Evolutionary conservation across 345 rosid genomes (phyloP), one percentile per base, ranked within the genome.

Genomic region (Cardamine chenopodiifolia): DNA sequence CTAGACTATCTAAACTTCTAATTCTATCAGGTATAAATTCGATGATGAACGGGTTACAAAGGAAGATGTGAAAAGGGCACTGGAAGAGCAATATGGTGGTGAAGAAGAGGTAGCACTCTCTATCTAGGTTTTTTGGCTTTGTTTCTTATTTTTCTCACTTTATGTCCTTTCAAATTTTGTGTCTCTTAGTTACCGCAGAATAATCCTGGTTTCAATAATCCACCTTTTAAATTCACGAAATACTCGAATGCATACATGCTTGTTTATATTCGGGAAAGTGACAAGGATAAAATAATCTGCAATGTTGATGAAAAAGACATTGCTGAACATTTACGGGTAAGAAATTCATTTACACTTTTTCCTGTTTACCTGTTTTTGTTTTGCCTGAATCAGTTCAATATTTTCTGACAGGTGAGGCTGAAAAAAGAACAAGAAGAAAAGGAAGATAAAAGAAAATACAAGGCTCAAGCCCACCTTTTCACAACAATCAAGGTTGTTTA

Each of bases 81-180:
- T 95, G 74, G 99, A 95, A 71, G 99, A 95, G 80, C 99, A 95
- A 73, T 95, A 95, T 85, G 99, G 99, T 52, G 99, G 99, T 65
- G 99, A 95, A 80, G 99, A 95, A 83, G 99, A 95, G 97, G 99
- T 95, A 76, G 12, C 40, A n/a, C 67, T 72, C 74, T 23, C 31
- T 48, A 26, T 53, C 45, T 65, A 45, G 67, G 49, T 66, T 79
- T 69, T 57, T 66, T 78, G 61, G 61, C 34, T 55, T 37, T 61
- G 66, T 61, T 13, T 54, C 40, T 61, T 52, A 29, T 12, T 59
- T 48, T 65, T 55, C 70, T 73, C 59, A 60, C 32, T 45, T 42
- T 12, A 17, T 62, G 60, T 69, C 63, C 66, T 66, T 49, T 20
- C 23, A 11, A 77, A 65, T 74, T 78, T 59, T 11, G 32, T 68